Evolutionary conservation across 768 basidiomycete genomes (phyloP), one percentile per base, ranked within the genome.

Genomic region (Cantharellus cinnabarinus): DNA sequence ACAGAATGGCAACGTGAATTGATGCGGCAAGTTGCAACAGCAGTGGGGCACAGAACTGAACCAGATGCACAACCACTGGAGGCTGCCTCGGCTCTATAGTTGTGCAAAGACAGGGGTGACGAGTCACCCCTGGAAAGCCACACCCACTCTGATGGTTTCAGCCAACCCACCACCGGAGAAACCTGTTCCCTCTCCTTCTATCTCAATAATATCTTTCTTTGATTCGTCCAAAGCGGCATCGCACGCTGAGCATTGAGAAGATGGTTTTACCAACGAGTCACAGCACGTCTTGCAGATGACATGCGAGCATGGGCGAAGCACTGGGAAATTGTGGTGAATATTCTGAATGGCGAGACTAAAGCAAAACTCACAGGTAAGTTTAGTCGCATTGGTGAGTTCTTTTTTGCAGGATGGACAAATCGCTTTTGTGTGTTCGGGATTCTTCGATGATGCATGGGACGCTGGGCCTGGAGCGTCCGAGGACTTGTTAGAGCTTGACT

Each of bases 81-180:
- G 20, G 20, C 20, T 29, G 20, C 20, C 20, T 29, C 20, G 20
- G 20, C 20, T 29, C 20, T 29, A 29, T 29, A 29, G 20, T 29
- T 29, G 20, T 29, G 20, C 20, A 29, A 29, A 29, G 20, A 29
- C 20, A 29, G 20, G 20, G 20, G 20, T 29, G 20, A 29, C 20
- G 20, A 29, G 20, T 29, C 20, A 90, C 50, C 87, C 89, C 67
- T 93, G 89, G 73, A 97, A 94, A 0, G 89, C 83, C 7, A 89
- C 71, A 2, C 89, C 89, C 38, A 73, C 74, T 68, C 79, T 83
- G 42, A 79, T 81, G 0, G 85, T 84, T 71, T 94, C 89, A n/a
- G 90, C 89, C 63, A 89, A 70, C 3, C 93, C 93, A n/a, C 93
- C 91, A 58, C 87, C 85, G 4, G 93, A 90, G 66, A 87, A 97